Percentiles rank a stretch among this genome's conserved stretches.
These are phyloP conservation scores for Pouteria glomerata DNA, from an alignment of 148 eudicot species.

Conservation along the genomic window DNA sequence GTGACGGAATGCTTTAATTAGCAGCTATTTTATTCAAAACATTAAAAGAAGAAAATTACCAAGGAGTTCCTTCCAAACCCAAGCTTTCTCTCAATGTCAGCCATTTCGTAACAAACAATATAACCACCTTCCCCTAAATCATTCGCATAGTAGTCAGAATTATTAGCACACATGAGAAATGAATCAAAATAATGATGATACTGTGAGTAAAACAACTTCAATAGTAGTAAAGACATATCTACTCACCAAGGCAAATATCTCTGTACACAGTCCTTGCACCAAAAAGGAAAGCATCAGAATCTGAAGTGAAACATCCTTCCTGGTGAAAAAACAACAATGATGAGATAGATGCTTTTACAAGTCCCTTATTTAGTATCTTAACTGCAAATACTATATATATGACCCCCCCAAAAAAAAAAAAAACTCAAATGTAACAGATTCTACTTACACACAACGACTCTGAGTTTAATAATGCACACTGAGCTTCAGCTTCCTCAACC, in stretches of 20 bases:
- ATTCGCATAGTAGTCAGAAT: conserved; percentile 6
- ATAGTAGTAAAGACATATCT: background rate
- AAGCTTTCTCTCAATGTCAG: conserved; percentile 81
- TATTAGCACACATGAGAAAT: conserved; percentile 5
- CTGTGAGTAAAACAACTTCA: background rate
- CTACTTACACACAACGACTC: conserved; percentile 78
- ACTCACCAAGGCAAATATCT: conserved; percentile 95
- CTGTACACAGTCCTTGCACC: conserved; percentile 98
- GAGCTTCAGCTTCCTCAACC: conserved; percentile 96
- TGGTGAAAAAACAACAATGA: conserved; percentile 25
- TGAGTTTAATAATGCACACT: conserved; percentile 78
- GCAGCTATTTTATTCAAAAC: background rate
- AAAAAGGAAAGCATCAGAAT: conserved; percentile 90
- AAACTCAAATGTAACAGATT: background rate
- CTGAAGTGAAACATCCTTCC: conserved; percentile 98
- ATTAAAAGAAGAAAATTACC: conserved; percentile 38
- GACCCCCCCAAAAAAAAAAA: background rate
- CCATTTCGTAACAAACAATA: conserved; percentile 90
- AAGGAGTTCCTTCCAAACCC: conserved; percentile 82
- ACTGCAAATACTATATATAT: too few species aligned
- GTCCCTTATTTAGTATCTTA: too few species aligned
- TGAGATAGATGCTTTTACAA: background rate
- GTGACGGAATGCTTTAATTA: background rate
- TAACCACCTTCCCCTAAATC: conserved; percentile 75
- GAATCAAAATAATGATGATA: conserved; percentile 1